Evolutionary conservation across 768 basidiomycete species (phyloP), one percentile per base, ranked within the genome.

Genomic region (Termitomyces sp.): DNA sequence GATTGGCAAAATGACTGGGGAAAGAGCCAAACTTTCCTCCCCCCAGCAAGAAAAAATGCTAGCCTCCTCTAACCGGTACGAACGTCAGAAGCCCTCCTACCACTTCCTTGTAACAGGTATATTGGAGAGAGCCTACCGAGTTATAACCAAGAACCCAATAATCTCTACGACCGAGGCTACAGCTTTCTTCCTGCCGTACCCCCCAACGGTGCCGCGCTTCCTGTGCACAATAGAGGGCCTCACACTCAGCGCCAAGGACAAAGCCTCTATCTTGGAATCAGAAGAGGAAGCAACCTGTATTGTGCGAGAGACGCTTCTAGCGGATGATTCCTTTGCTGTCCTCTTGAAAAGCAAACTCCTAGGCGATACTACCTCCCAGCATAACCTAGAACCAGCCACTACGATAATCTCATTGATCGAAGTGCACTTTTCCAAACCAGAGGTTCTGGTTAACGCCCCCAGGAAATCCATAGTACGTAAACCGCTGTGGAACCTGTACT

Each of bases 41-140:
- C n/a, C 13, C 7, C 41, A 43, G 8, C 40, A 41, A 18, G 16
- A 41, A 4, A n/a, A 43, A 8, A 5, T 2, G 1, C n/a, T 43
- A 0, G 8, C n/a, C 0, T 5, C 8, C 1, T 6, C n/a, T 1
- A 8, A 2, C 0, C 1, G 41, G 4, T 6, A 3, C 2, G 8
- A 43, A 6, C 1, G 8, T 0, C 41, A 43, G 5, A 43, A 20
- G 8, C 41, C 8, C 1, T n/a, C 41, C 5, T 43, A 43, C n/a
- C 41, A 43, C n/a, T 20, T 43, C 41, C 41, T 43, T 0, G 3
- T 43, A 2, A 7, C 41, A 0, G n/a, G n/a, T 2, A 20, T 43
- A 1, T 43, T n/a, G 3, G 41, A n/a, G 8, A 1, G 3, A 1
- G n/a, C 41, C 3, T 9, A 16, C 3, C 0, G 2, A 3, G 4